A percentile compares a stretch with the other conserved stretches of the same genome.
These are phyloP conservation scores for Salinomyces thailandicus DNA, from an alignment of 2,329 filamentous ascomycete species.

Conservation along the genomic window DNA sequence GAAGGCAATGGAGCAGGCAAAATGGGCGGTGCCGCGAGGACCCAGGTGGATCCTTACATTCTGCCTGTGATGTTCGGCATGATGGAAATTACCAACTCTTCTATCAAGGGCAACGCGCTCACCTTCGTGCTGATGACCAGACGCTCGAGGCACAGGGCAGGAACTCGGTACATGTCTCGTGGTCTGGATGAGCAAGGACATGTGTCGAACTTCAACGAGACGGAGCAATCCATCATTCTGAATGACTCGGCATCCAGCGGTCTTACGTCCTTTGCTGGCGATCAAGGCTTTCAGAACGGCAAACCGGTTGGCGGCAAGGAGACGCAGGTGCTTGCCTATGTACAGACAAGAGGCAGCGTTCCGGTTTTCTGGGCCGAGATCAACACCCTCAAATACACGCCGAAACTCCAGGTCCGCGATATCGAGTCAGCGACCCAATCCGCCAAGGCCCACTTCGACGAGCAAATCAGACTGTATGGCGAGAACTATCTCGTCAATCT, in stretches of 20 bases:
- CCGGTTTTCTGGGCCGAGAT: conserved; percentile 95
- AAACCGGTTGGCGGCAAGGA: conserved; percentile 59
- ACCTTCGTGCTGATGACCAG: conserved; percentile 83
- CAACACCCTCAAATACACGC: conserved; percentile 84
- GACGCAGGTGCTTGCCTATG: conserved; percentile 82
- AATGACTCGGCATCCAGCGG: conserved; percentile 67
- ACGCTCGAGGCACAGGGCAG: conserved; percentile 75
- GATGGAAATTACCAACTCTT: conserved; percentile 79
- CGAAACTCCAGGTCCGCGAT: conserved; percentile 76
- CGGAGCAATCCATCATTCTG: conserved; percentile 80
- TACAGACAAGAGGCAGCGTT: conserved; percentile 92
- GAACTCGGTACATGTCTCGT: conserved; percentile 89
- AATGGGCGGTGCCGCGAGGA: conserved; percentile 58
- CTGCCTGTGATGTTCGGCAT: conserved; percentile 94
- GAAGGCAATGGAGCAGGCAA: conserved; percentile 47
- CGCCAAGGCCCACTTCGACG: conserved; percentile 77
- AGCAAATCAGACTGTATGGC: conserved; percentile 87
- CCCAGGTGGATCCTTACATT: conserved; percentile 79
- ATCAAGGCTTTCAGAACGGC: conserved; percentile 63
- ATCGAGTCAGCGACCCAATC: conserved; percentile 71
- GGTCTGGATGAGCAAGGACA: conserved; percentile 88
- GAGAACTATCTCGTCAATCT: conserved; percentile 97
- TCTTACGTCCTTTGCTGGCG: conserved; percentile 69
- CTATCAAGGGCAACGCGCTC: conserved; percentile 71
- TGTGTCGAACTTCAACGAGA: conserved; percentile 99